Percentiles rank a stretch among this genome's conserved stretches.
Evolutionary conservation across 768 basidiomycete species (phyloP).

Genomic region (Ephemerocybe angulata): DNA sequence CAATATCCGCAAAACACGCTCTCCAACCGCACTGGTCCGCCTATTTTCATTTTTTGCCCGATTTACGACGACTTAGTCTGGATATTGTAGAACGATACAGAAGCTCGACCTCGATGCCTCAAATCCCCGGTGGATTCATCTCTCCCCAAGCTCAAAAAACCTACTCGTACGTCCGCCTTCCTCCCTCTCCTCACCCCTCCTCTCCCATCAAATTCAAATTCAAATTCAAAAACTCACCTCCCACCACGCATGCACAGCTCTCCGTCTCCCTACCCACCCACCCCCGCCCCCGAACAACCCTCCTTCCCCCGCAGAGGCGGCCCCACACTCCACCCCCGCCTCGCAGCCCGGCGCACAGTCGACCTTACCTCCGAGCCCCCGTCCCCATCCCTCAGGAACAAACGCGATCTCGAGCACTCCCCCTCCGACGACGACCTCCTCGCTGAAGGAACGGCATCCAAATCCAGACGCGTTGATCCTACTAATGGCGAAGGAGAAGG

Average conservation of each 20-base stretch:
- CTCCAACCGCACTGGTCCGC: neutral
- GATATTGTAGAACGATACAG: neutral
- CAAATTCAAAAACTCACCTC: too few relatives aligned
- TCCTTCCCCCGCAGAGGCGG: too few relatives aligned
- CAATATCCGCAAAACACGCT: neutral
- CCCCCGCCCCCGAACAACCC: too few relatives aligned
- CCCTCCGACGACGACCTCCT: neutral
- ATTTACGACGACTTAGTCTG: neutral
- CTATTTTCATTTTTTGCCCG: neutral
- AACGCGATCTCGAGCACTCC: slow-evolving; percentile 34
- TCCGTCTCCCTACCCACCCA: too few relatives aligned
- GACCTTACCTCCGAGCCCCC: slow-evolving; percentile 27
- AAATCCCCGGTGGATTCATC: neutral
- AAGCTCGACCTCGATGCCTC: neutral
- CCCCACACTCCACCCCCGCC: slow-evolving; percentile 33
- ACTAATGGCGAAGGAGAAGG: too few relatives aligned
- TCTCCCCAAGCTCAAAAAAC: slow-evolving; percentile 27
- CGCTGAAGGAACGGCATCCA: too few relatives aligned
- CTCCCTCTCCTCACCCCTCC: neutral
- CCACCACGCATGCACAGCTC: too few relatives aligned
- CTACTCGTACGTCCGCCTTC: slow-evolving; percentile 14
- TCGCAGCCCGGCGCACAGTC: slow-evolving; percentile 28
- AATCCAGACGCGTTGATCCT: too few relatives aligned
- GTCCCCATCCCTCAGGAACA: too few relatives aligned
- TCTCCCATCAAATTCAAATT: neutral